Conservation (phyloP, 352 stramenopile species). For the Phytophthora chlamydospora region DNA sequence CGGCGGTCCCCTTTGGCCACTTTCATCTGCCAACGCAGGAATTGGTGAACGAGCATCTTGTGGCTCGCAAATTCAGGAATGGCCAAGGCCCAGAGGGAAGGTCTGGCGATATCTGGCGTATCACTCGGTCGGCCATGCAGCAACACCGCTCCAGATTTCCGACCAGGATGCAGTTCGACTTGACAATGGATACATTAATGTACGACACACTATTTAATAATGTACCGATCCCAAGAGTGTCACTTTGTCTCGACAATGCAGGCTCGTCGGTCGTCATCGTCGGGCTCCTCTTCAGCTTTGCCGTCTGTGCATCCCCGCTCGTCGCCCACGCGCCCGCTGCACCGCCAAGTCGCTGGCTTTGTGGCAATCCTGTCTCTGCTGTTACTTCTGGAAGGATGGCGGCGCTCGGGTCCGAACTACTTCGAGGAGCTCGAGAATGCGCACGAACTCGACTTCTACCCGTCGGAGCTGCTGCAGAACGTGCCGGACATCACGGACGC, state of each 20-base stretch:
- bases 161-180: no score
- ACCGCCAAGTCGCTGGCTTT: slow-evolving; percentile 5
- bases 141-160: no score
- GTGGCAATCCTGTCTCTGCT: slow-evolving; percentile 5
- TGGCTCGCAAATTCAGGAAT: no score
- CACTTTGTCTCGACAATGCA: slow-evolving; percentile 2
- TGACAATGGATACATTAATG: no score
- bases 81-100: no score
- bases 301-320: slow-evolving; percentile 7
- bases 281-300: background rate
- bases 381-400: slow-evolving; percentile 27
- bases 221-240: no score
- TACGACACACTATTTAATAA: no score
- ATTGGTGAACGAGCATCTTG: background rate
- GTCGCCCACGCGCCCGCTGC: slow-evolving; percentile 2
- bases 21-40: background rate
- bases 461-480: slow-evolving; percentile 23
- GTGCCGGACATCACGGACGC: slow-evolving; percentile 27
- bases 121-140: no score
- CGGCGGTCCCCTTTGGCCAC: slow-evolving; percentile 1
- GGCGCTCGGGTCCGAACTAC: slow-evolving; percentile 15
- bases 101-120: no score
- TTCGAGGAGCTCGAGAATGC: slow-evolving; percentile 34
- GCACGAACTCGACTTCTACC: slow-evolving; percentile 35
- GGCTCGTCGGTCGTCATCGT: slow-evolving; percentile 3